Conservation (phyloP, 2,329 filamentous ascomycete genomes). For the Diaporthe sp. region DNA sequence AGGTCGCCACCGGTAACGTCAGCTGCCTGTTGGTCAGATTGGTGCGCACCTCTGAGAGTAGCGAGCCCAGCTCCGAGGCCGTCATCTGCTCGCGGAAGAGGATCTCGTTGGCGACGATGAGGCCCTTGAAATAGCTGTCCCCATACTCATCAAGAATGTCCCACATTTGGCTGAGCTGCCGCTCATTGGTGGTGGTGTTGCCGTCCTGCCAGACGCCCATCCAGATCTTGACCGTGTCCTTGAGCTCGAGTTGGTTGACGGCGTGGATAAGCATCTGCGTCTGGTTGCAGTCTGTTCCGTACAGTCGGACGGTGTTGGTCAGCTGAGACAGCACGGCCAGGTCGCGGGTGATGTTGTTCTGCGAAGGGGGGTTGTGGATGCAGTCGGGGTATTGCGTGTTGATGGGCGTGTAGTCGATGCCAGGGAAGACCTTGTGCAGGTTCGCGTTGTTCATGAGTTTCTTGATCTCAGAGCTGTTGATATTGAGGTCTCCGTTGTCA, state of each 20-base stretch:
- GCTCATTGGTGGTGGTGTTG: constrained; percentile 85
- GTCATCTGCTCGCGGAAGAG: constrained; percentile 84
- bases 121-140: constrained; percentile 79
- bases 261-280: constrained; percentile 93
- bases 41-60: constrained; percentile 77
- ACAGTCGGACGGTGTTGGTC: constrained; percentile 88
- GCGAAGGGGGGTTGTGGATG: constrained; percentile 80
- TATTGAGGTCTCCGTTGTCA: constrained; percentile 78
- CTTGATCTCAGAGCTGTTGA: constrained; percentile 85
- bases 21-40: constrained; percentile 79
- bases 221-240: constrained; percentile 87
- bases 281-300: constrained; percentile 98
- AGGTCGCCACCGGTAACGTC: constrained; percentile 84
- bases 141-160: constrained; percentile 80
- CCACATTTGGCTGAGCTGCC: constrained; percentile 89
- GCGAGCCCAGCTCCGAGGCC: constrained; percentile 69
- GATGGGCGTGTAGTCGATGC: constrained; percentile 94
- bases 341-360: constrained; percentile 95
- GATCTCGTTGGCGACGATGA: constrained; percentile 87
- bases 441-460: constrained; percentile 82
- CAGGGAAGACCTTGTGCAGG: constrained; percentile 93
- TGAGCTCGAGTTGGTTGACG: constrained; percentile 79
- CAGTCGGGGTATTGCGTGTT: constrained; percentile 93
- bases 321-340: constrained; percentile 91
- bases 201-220: constrained; percentile 92